Percentiles rank a stretch among this genome's conserved stretches.
phyloP scores from a whole-genome alignment of 176 grass and related monocot species.

The Oryza longistaminata region DNA sequence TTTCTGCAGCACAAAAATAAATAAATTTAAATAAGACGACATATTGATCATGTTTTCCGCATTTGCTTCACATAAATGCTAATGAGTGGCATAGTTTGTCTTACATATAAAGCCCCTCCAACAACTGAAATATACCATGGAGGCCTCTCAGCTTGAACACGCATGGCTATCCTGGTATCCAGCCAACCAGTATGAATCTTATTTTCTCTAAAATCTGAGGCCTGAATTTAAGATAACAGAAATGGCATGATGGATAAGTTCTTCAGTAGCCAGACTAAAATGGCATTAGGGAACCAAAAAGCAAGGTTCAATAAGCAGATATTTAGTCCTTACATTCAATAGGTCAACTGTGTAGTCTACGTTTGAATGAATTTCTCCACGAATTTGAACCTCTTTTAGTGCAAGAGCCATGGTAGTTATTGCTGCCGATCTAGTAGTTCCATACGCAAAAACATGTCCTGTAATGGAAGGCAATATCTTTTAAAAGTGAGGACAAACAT shows the following conservation, averaged over 20 bases:
- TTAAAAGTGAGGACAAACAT: constrained; percentile 12
- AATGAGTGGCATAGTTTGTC: constrained; percentile 17
- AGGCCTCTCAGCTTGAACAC: constrained; percentile 94
- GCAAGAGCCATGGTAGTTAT: constrained; percentile 95
- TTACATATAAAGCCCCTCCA: constrained; percentile 95
- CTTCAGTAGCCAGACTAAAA: constrained; percentile 17
- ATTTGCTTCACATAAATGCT: constrained; percentile 8
- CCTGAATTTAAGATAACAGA: constrained; percentile 45
- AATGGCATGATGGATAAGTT: not conserved
- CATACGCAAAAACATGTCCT: constrained; percentile 99
- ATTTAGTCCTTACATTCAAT: constrained; percentile 70
- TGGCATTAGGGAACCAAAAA: constrained; percentile 5
- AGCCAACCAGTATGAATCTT: constrained; percentile 97
- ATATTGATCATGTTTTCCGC: not conserved
- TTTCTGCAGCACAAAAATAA: constrained; percentile 74
- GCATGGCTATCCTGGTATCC: constrained; percentile 94
- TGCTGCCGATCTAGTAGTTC: constrained; percentile 77
- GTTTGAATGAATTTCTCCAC: constrained; percentile 94
- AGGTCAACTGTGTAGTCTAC: constrained; percentile 99
- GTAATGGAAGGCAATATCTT: constrained; percentile 5
- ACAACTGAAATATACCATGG: constrained; percentile 97
- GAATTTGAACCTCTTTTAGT: constrained; percentile 96
- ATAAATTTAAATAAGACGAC: constrained; percentile 13
- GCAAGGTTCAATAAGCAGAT: constrained; percentile 11
- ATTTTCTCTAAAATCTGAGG: constrained; percentile 86